phyloP scores from a whole-genome alignment of 2,329 filamentous ascomycete species.

The Dactylonectria estremocensis region DNA sequence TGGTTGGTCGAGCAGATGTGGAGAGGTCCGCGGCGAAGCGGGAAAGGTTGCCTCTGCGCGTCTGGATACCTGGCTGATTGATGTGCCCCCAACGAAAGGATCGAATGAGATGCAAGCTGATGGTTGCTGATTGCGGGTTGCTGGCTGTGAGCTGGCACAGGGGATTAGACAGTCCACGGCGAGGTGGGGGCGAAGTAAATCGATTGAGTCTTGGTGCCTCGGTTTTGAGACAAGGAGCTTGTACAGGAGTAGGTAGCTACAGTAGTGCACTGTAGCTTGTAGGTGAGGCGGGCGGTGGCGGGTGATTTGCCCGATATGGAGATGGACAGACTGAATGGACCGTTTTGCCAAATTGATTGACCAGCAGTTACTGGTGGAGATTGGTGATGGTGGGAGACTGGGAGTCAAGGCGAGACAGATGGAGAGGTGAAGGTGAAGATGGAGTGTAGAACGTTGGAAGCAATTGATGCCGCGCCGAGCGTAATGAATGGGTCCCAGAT shows the following conservation, averaged over 20 bases:
- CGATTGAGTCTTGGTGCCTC: background rate
- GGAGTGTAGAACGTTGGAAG: background rate
- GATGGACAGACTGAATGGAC: background rate
- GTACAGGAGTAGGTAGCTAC: background rate
- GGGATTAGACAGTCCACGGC: background rate
- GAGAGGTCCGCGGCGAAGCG: slow-evolving; percentile 15
- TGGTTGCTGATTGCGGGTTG: slow-evolving; percentile 2
- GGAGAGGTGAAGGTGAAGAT: background rate
- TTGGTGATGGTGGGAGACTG: background rate
- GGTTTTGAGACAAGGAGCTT: slow-evolving; percentile 9
- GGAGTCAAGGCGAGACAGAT: background rate
- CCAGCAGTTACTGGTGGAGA: background rate
- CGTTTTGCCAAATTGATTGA: background rate
- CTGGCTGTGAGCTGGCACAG: background rate
- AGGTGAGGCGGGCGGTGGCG: background rate
- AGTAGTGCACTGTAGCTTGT: background rate
- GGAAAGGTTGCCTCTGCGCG: background rate
- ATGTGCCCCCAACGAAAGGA: background rate
- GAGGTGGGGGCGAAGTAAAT: background rate
- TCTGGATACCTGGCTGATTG: background rate
- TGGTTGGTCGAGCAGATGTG: slow-evolving; percentile 24
- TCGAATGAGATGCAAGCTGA: background rate
- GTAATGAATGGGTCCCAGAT: background rate
- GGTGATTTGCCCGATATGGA: slow-evolving; percentile 5
- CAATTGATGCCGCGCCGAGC: background rate